phyloP scores from a whole-genome alignment of 2,329 filamentous ascomycete genomes.

The Fusarium staphyleae region DNA sequence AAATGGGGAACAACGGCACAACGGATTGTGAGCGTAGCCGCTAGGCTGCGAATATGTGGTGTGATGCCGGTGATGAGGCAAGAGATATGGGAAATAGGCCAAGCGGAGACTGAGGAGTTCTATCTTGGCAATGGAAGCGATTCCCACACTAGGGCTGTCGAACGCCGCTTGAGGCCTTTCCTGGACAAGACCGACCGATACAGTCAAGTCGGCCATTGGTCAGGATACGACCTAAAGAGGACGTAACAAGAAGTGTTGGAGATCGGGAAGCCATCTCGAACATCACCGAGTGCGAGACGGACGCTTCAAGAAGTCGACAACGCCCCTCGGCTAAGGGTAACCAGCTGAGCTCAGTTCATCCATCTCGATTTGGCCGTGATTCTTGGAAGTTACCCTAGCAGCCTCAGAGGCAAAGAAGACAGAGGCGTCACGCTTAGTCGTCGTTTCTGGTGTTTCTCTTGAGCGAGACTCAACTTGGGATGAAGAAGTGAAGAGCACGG shows the following conservation, averaged over 20 bases:
- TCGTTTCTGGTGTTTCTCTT: not conserved
- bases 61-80: slow-evolving; percentile 2
- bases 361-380: too few species aligned
- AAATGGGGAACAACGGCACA: slow-evolving; percentile 1
- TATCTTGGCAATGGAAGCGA: slow-evolving; percentile 15
- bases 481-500: not conserved
- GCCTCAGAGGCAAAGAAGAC: not conserved
- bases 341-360: not conserved
- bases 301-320: too few species aligned
- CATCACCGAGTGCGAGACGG: not conserved
- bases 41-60: slow-evolving; percentile 11
- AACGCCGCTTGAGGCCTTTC: slow-evolving; percentile 1
- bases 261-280: not conserved
- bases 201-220: too few species aligned
- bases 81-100: slow-evolving; percentile 16
- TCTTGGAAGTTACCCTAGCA: too few species aligned
- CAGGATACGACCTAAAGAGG: too few species aligned
- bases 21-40: not conserved
- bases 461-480: too few species aligned
- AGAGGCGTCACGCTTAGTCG: not conserved
- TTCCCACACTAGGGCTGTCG: not conserved
- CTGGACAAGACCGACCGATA: not conserved
- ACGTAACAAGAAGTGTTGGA: too few species aligned
- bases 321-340: not conserved
- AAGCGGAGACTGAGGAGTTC: slow-evolving; percentile 13